Conservation (phyloP, 495 filamentous ascomycete genomes). For the Cercophora newfieldiana region DNA sequence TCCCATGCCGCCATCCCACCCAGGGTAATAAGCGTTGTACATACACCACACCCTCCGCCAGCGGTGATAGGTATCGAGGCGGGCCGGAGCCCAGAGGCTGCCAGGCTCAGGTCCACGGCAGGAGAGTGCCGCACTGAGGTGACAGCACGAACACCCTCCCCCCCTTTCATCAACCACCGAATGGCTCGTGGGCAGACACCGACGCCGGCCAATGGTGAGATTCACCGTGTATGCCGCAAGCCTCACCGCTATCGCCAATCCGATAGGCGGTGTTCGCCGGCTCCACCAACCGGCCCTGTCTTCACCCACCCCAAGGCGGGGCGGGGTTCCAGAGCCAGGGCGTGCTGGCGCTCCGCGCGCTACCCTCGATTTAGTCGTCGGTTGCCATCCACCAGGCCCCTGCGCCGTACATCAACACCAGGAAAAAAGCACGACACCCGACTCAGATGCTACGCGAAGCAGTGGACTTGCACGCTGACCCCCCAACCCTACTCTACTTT, state of each 20-base stretch:
- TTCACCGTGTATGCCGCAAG: slow-evolving; percentile 34
- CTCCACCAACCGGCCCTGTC: slow-evolving; percentile 20
- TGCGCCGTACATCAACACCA: background rate
- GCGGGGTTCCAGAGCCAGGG: background rate
- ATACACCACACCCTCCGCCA: background rate
- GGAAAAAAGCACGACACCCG: slow-evolving; percentile 2
- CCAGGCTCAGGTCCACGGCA: background rate
- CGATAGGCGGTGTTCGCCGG: slow-evolving; percentile 30
- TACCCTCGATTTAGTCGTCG: background rate
- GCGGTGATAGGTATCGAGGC: background rate
- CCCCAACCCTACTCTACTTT: background rate
- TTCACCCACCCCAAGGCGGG: background rate
- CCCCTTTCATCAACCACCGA: slow-evolving; percentile 1
- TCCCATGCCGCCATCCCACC: background rate
- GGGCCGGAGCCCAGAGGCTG: background rate
- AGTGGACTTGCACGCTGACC: background rate
- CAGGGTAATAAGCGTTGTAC: background rate
- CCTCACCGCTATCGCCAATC: slow-evolving; percentile 35
- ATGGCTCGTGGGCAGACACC: slow-evolving; percentile 16
- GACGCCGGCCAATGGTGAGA: slow-evolving; percentile 23
- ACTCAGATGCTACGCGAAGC: background rate
- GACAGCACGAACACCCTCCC: background rate
- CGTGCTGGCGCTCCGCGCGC: slow-evolving; percentile 8
- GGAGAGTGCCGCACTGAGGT: background rate
- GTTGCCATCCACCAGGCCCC: background rate